A percentile compares a stretch with the other conserved stretches of the same genome.
phyloP scores from a whole-genome alignment of 768 basidiomycete species.

The Tephrocybe sp. region DNA sequence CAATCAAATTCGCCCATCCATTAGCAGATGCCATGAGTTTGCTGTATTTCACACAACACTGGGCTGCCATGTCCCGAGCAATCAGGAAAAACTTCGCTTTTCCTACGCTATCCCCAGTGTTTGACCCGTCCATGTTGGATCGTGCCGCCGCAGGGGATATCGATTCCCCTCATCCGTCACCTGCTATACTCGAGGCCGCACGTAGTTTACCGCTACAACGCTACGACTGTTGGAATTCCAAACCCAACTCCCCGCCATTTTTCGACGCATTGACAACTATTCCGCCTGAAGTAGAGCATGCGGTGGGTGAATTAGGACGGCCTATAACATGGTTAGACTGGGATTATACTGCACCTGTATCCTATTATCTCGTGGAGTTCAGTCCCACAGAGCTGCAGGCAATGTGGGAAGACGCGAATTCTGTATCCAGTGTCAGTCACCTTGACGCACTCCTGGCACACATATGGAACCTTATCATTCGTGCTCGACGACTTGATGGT shows the following conservation, averaged over 20 bases:
- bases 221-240: constrained; percentile 30
- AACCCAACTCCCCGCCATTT: constrained; percentile 17
- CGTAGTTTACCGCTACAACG: constrained; percentile 23
- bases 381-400: constrained; percentile 22
- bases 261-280: constrained; percentile 15
- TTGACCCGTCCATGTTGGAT: constrained; percentile 28
- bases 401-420: constrained; percentile 28
- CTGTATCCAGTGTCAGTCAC: constrained; percentile 23
- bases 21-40: constrained; percentile 35
- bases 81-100: constrained; percentile 2
- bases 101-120: constrained; percentile 22
- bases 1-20: constrained; percentile 29
- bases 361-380: constrained; percentile 24
- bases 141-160: constrained; percentile 27
- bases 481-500: constrained; percentile 23
- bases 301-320: constrained; percentile 15
- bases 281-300: constrained; percentile 14
- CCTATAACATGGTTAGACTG: constrained; percentile 27
- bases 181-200: constrained; percentile 19
- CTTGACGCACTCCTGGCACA: constrained; percentile 34
- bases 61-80: constrained; percentile 27
- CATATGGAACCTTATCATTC: constrained; percentile 31
- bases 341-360: constrained; percentile 23
- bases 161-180: constrained; percentile 20
- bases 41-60: constrained; percentile 30